Evolutionary conservation across 495 filamentous ascomycete species (phyloP), one percentile per base, ranked within the genome.

Genomic region (Penicillium nucicola): DNA sequence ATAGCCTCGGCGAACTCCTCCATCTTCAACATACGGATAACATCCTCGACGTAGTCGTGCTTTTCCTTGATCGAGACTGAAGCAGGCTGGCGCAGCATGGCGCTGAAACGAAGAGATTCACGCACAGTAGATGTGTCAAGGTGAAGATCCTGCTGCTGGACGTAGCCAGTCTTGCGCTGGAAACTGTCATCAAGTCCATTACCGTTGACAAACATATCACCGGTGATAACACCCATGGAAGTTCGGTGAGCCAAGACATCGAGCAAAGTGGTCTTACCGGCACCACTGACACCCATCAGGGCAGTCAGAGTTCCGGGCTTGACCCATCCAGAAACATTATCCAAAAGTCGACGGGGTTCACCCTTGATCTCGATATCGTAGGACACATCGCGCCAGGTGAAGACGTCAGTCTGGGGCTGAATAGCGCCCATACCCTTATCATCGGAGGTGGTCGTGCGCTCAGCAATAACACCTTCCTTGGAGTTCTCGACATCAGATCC

Each of bases 111-210:
- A 19, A 97, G 75, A 19, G 90, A 87, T 59, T 79, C 92, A 23
- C 92, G 82, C 19, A 96, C 90, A 5, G 92, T 97, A 0, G 85
- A 79, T 0, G 90, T 93, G n/a, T 84, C 75, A 13, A 93, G 72
- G 66, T 95, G 91, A 13, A 97, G 77, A 78, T 97, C 92, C 62
- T 95, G 89, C 63, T 97, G 92, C 57, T 97, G 88, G 15, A 92
- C 91, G 57, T 96, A 97, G 5, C 91, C 91, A 3, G 90, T 95
- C 71, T 92, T 93, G 18, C 91, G 83, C 59, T 93, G 89, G 76
- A 96, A 96, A 0, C 86, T 89, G 4, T 74, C 68, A 61, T 92
- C 88, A 13, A 85, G 58, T 0, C 55, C 57, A 6, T 55, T 56
- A 1, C 79, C 78, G 49, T 81, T 72, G 10, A 83, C 76, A 35